A percentile compares a stretch with the other conserved stretches of the same genome.
Evolutionary conservation across 2,329 filamentous ascomycete genomes (phyloP).

Genomic region (Sclerotinia trifoliorum): DNA sequence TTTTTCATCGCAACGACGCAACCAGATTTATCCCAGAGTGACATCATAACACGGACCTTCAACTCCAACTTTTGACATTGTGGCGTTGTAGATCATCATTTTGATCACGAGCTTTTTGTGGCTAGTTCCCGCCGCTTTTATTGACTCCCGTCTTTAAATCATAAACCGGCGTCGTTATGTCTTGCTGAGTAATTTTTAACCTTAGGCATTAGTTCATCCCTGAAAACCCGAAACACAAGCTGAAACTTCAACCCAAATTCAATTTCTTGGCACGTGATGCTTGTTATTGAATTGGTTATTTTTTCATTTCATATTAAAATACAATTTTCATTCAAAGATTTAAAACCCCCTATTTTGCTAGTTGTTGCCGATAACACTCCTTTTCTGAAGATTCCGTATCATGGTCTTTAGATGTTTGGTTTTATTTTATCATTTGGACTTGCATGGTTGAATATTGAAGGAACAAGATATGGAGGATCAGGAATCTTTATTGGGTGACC

Average conservation of each 20-base stretch:
- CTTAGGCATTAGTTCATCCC: not conserved
- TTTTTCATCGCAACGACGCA: not conserved
- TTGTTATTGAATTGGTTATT: not conserved
- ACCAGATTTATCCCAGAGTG: conserved; percentile 13
- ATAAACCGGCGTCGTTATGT: not conserved
- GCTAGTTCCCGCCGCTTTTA: not conserved
- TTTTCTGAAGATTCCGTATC: not conserved
- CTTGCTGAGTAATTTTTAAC: not conserved
- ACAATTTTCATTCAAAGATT: not conserved
- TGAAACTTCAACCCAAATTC: not conserved
- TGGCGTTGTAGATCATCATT: not conserved
- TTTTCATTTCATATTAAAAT: not conserved
- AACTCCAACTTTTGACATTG: conserved; percentile 4
- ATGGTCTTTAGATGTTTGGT: not conserved
- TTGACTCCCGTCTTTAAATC: not conserved
- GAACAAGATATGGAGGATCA: conserved; percentile 20
- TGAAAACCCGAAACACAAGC: not conserved
- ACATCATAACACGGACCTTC: conserved; percentile 16
- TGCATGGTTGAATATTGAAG: not conserved
- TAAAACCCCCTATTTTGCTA: not conserved
- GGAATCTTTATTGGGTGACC: conserved; percentile 18
- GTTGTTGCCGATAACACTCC: no score
- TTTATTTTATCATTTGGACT: not conserved
- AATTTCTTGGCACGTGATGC: not conserved
- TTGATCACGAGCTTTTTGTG: not conserved